phyloP scores from a whole-genome alignment of 345 rosid species.

The Boechera stricta region DNA sequence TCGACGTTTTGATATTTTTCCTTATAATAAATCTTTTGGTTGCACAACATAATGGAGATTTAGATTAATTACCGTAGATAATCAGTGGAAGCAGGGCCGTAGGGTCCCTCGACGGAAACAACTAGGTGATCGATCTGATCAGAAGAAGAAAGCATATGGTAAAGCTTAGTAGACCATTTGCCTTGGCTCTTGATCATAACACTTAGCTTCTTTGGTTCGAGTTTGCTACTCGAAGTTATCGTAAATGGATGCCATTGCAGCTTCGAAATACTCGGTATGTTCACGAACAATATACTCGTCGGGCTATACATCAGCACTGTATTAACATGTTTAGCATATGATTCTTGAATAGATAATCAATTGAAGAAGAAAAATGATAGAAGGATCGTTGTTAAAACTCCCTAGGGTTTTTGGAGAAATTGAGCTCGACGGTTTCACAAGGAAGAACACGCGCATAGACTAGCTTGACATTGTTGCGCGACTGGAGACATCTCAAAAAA shows the following conservation, averaged over 20 bases:
- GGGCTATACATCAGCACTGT: slow-evolving; percentile 71
- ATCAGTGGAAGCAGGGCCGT: slow-evolving; percentile 75
- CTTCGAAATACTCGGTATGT: slow-evolving; percentile 77
- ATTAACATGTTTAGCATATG: neutral
- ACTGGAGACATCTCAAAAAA: slow-evolving; percentile 75
- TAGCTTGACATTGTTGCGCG: slow-evolving; percentile 52
- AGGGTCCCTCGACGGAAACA: slow-evolving; percentile 85
- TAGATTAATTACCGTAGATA: slow-evolving; percentile 55
- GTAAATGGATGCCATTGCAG: slow-evolving; percentile 97
- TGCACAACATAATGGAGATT: slow-evolving; percentile 58
- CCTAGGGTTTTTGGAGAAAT: slow-evolving; percentile 71
- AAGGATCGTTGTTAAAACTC: slow-evolving; percentile 13
- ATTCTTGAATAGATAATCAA: neutral
- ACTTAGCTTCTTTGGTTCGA: slow-evolving; percentile 70
- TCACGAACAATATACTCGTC: slow-evolving; percentile 70
- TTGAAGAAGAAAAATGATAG: neutral
- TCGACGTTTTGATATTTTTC: slow-evolving; percentile 49
- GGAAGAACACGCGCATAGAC: slow-evolving; percentile 68
- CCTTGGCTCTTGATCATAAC: slow-evolving; percentile 72
- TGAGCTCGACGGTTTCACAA: slow-evolving; percentile 65
- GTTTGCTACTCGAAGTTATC: slow-evolving; percentile 67
- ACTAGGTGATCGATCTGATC: slow-evolving; percentile 49
- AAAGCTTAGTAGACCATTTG: slow-evolving; percentile 73
- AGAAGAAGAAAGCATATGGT: slow-evolving; percentile 62
- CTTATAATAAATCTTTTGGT: slow-evolving; percentile 53